Evolutionary conservation across 768 basidiomycete genomes (phyloP).

Genomic region (Myochromella boudieri): DNA sequence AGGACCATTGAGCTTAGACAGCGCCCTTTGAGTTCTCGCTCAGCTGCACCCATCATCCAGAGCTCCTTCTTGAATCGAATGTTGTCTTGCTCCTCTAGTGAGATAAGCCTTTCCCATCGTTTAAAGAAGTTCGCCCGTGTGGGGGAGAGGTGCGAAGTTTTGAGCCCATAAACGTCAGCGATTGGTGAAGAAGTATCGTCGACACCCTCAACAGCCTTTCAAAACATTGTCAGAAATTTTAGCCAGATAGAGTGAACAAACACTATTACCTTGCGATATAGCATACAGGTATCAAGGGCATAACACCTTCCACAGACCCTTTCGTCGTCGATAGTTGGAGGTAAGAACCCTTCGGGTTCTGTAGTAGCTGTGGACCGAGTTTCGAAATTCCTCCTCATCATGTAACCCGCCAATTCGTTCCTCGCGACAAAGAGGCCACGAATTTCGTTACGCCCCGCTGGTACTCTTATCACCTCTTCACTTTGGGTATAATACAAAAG

Average conservation of each 20-base stretch:
- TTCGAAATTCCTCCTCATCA: conserved; percentile 50
- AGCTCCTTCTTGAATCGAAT: conserved; percentile 85
- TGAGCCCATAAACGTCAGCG: conserved; percentile 67
- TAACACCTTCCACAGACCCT: conserved; percentile 81
- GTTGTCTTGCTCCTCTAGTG: conserved; percentile 85
- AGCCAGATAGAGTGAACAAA: neutral
- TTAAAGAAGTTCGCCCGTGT: conserved; percentile 78
- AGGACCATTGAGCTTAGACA: conserved; percentile 85
- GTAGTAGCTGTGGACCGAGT: conserved; percentile 11
- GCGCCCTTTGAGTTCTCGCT: conserved; percentile 79
- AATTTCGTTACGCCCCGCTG: conserved; percentile 78
- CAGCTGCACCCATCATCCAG: conserved; percentile 85
- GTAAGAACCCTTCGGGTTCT: conserved; percentile 76
- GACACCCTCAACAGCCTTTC: conserved; percentile 69
- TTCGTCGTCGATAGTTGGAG: conserved; percentile 83
- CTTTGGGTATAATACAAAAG: conserved; percentile 93
- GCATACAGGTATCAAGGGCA: conserved; percentile 83
- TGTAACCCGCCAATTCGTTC: conserved; percentile 82
- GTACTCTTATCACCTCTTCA: conserved; percentile 83
- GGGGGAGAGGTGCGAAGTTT: conserved; percentile 77
- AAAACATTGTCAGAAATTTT: conserved; percentile 9
- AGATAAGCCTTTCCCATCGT: conserved; percentile 85
- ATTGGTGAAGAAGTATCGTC: conserved; percentile 53
- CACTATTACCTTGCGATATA: conserved; percentile 81
- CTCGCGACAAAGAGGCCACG: conserved; percentile 77